Evolutionary conservation across 2,329 filamentous ascomycete genomes (phyloP), one percentile per base, ranked within the genome.

Genomic region (Clonostachys chloroleuca): DNA sequence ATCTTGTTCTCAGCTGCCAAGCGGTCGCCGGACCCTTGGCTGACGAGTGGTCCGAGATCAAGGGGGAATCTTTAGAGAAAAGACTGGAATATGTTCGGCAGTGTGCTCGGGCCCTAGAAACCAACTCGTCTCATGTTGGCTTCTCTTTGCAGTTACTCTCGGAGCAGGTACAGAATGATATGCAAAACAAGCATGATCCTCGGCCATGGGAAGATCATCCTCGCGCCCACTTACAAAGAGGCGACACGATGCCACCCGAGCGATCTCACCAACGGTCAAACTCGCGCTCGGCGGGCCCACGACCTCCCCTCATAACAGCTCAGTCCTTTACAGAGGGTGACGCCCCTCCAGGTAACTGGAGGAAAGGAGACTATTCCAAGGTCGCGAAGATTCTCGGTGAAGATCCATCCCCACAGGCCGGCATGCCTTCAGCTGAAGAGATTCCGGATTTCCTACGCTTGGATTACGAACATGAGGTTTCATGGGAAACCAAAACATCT

Each of bases 41-140:
- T 9, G 94, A 99, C 62, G 94, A 99, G 68, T 99, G 94, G 94
- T 83, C 92, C 5, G 91, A 96, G 62, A 76, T 92, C n/a, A 84
- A 91, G 40, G 90, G 91, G 2, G 90, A 95, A 62, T 88, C 92
- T 8, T 74, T 99, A 33, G 92, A 96, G 60, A 89, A 89, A 54
- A 84, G 94, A 18, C 68, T 97, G 24, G 87, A 87, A 53, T 86
- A 88, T 52, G 90, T 96, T 49, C 82, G 87, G 45, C 77, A 83
- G 49, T 87, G 89, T 51, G 83, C 86, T 10, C 82, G 87, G 56
- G 87, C 92, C 42, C 74, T 99, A 16, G 91, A 97, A 63, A 88
- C 85, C 17, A 92, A 89, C 57, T 87, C 92, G 12, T 88, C 88
- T 0, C 90, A 96, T 57, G 84, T 96, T 54, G 87, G 89, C 30